Conservation (phyloP, 2,329 filamentous ascomycete species). For the Escovopsis sp. region DNA sequence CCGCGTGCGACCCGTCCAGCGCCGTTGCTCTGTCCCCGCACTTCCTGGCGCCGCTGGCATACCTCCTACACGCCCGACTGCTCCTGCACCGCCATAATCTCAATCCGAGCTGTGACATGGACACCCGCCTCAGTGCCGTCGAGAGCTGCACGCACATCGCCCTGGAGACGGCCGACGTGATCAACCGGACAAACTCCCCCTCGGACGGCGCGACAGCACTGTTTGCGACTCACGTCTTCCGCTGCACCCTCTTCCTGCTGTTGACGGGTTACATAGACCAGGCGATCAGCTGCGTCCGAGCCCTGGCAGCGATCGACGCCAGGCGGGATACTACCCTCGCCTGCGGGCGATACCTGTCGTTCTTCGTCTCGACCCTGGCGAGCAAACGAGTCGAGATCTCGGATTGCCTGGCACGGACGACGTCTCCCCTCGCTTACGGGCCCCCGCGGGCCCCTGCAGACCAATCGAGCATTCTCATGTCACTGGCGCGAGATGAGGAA, state of each 20-base stretch:
- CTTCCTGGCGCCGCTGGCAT: constrained; percentile 58
- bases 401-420: constrained; percentile 20
- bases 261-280: constrained; percentile 58
- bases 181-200: constrained; percentile 51
- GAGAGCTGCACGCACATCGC: constrained; percentile 62
- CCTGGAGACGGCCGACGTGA: constrained; percentile 62
- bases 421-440: constrained; percentile 18
- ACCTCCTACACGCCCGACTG: constrained; percentile 71
- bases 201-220: constrained; percentile 57
- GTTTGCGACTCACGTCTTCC: constrained; percentile 73
- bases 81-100: constrained; percentile 83
- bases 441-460: constrained; percentile 17
- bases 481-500: constrained; percentile 56
- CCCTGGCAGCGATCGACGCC: constrained; percentile 55
- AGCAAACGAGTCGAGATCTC: constrained; percentile 35
- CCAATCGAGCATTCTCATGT: constrained; percentile 17
- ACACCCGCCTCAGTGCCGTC: constrained; percentile 56
- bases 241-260: constrained; percentile 67
- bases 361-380: constrained; percentile 59
- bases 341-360: constrained; percentile 68
- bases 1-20: constrained; percentile 54
- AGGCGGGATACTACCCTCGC: constrained; percentile 57
- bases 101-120: constrained; percentile 50
- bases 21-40: constrained; percentile 56
- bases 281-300: constrained; percentile 58